Evolutionary conservation across 108 stramenopile species (phyloP), one percentile per base, ranked within the genome.

Genomic region (Conticribra weissflogii): DNA sequence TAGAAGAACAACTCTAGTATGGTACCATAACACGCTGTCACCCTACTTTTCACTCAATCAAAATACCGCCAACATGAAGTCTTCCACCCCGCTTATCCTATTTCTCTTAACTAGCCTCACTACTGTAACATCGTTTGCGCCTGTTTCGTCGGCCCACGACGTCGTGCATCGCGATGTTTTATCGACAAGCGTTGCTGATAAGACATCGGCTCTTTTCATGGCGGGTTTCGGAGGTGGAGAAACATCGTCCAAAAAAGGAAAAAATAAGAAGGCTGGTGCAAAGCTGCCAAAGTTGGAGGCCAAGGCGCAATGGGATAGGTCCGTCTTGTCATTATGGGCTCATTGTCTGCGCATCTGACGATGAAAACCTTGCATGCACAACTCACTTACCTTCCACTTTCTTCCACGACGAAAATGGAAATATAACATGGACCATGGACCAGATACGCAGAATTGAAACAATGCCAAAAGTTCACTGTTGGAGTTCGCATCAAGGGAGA

Each of bases 271-370:
- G n/a, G 59, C 34, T 3, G 74, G 44, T 19, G 28, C 55, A 17
- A 51, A 66, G 9, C 59, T 75, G 30, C 77, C 72, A n/a, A 74
- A 74, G 45, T 64, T 84, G n/a, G 78, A 81, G 36, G 71, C 83
- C 18, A 84, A 84, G 52, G 45, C 76, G 23, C 83, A 84, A 61
- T 93, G 92, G 92, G 92, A 88, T 27, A 60, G 70, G 59, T 68
- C 2, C 44, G 44, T 57, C 5, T 30, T 23, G 2, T 19, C 41
- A 1, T 54, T 24, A 0, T 22, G 27, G 3, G 16, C 3, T 27
- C 31, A 41, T 34, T 19, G 16, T 36, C n/a, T 45, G 5, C n/a
- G 5, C 57, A 7, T 28, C 15, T 16, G 36, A 44, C 15, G 5
- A 23, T 46, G 8, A 8, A 41, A 32, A 44, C 4, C 12, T 41